Conservation (phyloP, 306 rosid species). For the Calophaca sinica region DNA sequence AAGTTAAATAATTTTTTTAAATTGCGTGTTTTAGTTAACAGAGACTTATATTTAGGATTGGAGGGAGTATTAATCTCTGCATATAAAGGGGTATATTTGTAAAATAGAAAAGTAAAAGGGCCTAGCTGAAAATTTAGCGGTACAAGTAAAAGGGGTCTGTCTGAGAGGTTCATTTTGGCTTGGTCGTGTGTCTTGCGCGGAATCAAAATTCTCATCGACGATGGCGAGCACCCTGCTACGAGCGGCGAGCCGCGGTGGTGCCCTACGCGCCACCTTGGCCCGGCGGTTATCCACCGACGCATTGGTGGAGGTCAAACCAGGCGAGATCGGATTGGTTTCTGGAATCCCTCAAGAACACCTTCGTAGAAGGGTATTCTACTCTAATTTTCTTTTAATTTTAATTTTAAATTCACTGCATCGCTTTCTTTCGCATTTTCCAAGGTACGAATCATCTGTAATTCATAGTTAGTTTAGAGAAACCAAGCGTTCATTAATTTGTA, state of each 20-base stretch:
- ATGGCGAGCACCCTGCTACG: constrained; percentile 82
- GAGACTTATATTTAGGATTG: too few relatives aligned
- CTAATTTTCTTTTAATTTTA: neutral
- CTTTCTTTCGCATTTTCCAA: neutral
- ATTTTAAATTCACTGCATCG: neutral
- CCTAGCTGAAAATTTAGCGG: neutral
- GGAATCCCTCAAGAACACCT: constrained; percentile 95
- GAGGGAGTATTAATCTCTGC: too few relatives aligned
- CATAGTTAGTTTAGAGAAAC: neutral
- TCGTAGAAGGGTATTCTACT: constrained; percentile 66
- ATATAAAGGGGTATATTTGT: too few relatives aligned
- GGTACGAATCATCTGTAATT: neutral
- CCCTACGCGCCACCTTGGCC: constrained; percentile 57
- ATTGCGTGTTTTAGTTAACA: too few relatives aligned
- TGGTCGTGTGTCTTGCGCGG: neutral
- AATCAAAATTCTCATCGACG: constrained; percentile 39
- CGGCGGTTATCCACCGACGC: constrained; percentile 68
- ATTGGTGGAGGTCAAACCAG: constrained; percentile 70
- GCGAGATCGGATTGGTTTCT: constrained; percentile 93
- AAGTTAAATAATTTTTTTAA: too few relatives aligned
- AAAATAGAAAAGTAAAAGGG: neutral
- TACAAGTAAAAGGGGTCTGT: too few relatives aligned
- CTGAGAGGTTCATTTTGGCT: constrained; percentile 13
- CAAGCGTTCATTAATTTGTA: constrained; percentile 38
- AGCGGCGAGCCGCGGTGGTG: constrained; percentile 57